Base-by-base conservation (phyloP, 1,139 yeast genomes). In the Schwanniomyces etchellsii region DNA sequence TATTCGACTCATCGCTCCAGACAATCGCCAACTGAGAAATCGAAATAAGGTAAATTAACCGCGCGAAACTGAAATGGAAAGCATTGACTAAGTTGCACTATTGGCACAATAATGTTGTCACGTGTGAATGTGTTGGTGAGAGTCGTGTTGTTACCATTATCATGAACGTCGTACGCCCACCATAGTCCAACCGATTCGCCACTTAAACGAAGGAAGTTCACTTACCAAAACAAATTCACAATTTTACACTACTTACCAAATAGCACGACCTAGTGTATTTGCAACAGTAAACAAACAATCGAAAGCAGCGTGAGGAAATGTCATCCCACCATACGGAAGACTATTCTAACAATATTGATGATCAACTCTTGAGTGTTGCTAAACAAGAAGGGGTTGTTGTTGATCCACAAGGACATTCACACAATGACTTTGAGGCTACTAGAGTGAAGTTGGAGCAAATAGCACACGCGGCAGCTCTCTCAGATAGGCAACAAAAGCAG, bases 301-400 rank as follows among this genome's bases (percentile, higher is more conserved):
- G 18, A 13, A 20, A 20, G 22, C 26, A 18, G 20, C 24, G 22
- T 12, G 16, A 14, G 13, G 26, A 25, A 7, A 51, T 52, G 57
- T 48, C 60, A 26, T 39, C 45, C 27, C 39, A 32, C 29, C 41
- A 37, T 34, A 47, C 48, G 20, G 65, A 60, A 38, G 68, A 61
- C 39, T 65, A 64, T 43, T 48, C 70, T 31, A 56, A 56, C 39
- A 65, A 64, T 44, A 67, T 67, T 35, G 73, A 67, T 40, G 72
- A 67, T 44, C 73, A 67, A 45, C 53, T 67, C 35, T 54, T 65
- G 28, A 52, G 56, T 28, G 69, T 57, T 14, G 64, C 56, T 28
- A 60, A 60, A 36, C 62, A 54, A 39, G 53, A 52, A 35, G 56
- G 51, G 31, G 62, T 50, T 10, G 56, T 50, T 20, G 40, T 36